phyloP scores from a whole-genome alignment of 148 eudicot genomes.

The Rhododendron ferrugineum region DNA sequence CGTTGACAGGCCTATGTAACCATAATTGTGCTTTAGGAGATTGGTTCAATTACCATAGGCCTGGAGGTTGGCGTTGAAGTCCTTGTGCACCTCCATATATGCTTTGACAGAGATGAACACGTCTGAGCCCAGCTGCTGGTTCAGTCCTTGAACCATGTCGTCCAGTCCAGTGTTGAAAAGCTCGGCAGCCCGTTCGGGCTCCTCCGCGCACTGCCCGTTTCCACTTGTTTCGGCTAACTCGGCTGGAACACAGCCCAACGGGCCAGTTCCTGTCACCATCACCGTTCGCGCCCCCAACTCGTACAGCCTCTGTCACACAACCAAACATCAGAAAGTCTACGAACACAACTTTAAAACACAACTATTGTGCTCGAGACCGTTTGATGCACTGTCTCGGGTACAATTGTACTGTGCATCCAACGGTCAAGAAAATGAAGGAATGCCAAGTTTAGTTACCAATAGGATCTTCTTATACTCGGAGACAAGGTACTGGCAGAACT shows the following conservation, averaged over 20 bases:
- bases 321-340: not conserved
- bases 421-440: not conserved
- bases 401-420: too few species aligned
- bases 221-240: conserved; percentile 34
- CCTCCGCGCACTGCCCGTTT: conserved; percentile 55
- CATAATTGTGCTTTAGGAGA: not conserved
- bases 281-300: conserved; percentile 63
- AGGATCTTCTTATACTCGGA: conserved; percentile 57
- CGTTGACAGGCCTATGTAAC: too few species aligned
- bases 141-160: conserved; percentile 23
- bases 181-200: conserved; percentile 22
- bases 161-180: conserved; percentile 26
- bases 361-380: not conserved
- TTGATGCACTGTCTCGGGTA: not conserved
- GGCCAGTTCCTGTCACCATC: conserved; percentile 75
- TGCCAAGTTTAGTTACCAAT: conserved; percentile 19
- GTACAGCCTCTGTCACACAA: conserved; percentile 42
- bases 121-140: conserved; percentile 27
- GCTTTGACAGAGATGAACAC: conserved; percentile 37
- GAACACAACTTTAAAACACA: not conserved
- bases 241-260: conserved; percentile 76
- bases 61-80: conserved; percentile 50
- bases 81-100: conserved; percentile 25
- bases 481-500: conserved; percentile 36
- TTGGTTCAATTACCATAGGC: conserved; percentile 38